Base-by-base conservation (phyloP, 1,139 yeast species). In the Debaryomyces psychrophilus region DNA sequence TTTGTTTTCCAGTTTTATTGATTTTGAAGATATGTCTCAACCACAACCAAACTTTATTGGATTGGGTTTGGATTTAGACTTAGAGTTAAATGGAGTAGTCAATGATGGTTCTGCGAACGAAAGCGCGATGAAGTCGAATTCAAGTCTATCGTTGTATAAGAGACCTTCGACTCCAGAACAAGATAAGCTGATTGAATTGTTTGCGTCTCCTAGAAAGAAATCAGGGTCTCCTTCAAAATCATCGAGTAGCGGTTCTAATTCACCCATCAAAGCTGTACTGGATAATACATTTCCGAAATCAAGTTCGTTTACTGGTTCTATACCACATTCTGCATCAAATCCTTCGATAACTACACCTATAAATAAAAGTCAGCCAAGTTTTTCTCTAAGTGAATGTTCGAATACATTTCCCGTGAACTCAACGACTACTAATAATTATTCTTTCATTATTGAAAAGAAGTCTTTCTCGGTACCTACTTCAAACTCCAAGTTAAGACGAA, bases 321-420 rank as follows among this genome's bases (percentile, higher is more conserved):
- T 43, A 37, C 44, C 49, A 44, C 41, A 40, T 38, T 28, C 49
- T 5, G 20, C 45, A 12, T 37, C 45, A 14, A 39, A 39, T 8
- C 17, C 43, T 25, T 36, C 44, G 2, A 23, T 27, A 18, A 23
- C 14, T 23, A 20, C 39, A 8, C 45, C 51, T 11, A 34, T 38
- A 23, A 31, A 40, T 11, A 45, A 45, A 46, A 50, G 38, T 34
- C 47, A 46, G 39, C 52, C 55, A 28, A 46, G 48, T 34, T 53
- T 65, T 44, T 62, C 69, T 4, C 55, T 66, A 36, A 62, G 61
- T 43, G 71, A 65, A 17, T 64, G 65, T 49, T 63, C 69, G 5
- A 59, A 57, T 18, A 56, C 64, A 18, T 63, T 64, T 45, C 54
- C 64, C 3, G 49, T 61, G 8, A 52, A 44, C 20, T 41, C 44